These are phyloP conservation scores for Clarireedia paspali DNA, from an alignment of 2,329 filamentous ascomycete genomes.

Conservation along the genomic window DNA sequence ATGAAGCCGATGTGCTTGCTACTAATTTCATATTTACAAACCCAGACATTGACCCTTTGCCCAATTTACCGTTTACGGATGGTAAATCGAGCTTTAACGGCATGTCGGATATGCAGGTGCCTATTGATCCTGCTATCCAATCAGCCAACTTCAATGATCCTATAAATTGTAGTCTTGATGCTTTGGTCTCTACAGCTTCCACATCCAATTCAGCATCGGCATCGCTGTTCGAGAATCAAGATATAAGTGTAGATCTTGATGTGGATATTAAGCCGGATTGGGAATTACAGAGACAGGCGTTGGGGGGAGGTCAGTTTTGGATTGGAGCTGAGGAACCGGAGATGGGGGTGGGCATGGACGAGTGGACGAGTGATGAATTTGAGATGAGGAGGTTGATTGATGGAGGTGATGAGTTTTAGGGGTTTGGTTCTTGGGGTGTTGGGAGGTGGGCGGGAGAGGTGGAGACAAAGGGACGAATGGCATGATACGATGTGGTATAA, in stretches of 20 bases:
- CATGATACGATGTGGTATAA: not conserved
- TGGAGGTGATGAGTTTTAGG: not conserved
- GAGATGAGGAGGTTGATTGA: slow-evolving; percentile 28
- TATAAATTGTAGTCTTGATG: not conserved
- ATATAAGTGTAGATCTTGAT: not conserved
- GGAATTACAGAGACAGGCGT: slow-evolving; percentile 21
- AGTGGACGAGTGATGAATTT: slow-evolving; percentile 12
- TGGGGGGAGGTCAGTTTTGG: slow-evolving; percentile 24
- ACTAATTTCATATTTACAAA: not conserved
- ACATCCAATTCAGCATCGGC: not conserved
- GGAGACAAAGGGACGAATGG: not conserved
- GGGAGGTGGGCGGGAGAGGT: not conserved
- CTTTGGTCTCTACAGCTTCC: no score
- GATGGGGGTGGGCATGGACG: not conserved
- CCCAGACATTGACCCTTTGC: not conserved
- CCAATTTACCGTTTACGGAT: slow-evolving; percentile 1
- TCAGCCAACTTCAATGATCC: not conserved
- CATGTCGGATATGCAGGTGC: not conserved
- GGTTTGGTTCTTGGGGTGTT: not conserved
- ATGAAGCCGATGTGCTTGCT: not conserved
- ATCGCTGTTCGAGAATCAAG: not conserved
- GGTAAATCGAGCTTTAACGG: not conserved
- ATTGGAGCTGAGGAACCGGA: slow-evolving; percentile 19
- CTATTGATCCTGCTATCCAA: slow-evolving; percentile 3
- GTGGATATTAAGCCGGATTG: slow-evolving; percentile 19